phyloP scores from a whole-genome alignment of 768 basidiomycete genomes.

The Leccinum olivaceopallidum region DNA sequence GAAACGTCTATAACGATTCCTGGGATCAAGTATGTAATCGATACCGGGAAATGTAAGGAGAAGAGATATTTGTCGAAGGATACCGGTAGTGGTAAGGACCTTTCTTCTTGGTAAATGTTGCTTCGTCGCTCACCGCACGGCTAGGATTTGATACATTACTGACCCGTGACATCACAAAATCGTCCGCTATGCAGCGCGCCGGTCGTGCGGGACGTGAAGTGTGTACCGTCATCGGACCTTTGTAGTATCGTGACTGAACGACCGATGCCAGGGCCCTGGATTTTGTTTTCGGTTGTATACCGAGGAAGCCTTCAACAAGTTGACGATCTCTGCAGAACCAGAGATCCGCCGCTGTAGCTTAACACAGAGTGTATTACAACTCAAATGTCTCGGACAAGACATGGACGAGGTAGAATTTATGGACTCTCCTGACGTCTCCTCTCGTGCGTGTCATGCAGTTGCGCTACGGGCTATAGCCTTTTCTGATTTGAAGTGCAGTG shows the following conservation, averaged over 20 bases:
- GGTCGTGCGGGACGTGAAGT: conserved; percentile 97
- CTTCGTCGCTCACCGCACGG: conserved; percentile 1
- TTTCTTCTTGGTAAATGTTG: background rate
- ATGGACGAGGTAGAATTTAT: conserved; percentile 83
- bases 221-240: background rate
- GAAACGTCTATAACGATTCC: conserved; percentile 98
- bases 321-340: conserved; percentile 72
- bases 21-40: conserved; percentile 92
- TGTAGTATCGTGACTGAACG: background rate
- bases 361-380: conserved; percentile 78
- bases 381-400: conserved; percentile 82
- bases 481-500: conserved; percentile 39
- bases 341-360: conserved; percentile 91
- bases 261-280: conserved; percentile 60
- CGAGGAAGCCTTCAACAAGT: conserved; percentile 67
- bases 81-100: conserved; percentile 60
- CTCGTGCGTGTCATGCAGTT: conserved; percentile 51
- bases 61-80: conserved; percentile 77
- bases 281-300: conserved; percentile 93
- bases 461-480: background rate
- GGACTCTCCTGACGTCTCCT: conserved; percentile 77
- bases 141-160: conserved; percentile 87
- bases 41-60: conserved; percentile 95
- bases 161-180: conserved; percentile 82
- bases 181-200: conserved; percentile 90